Conservation (phyloP, 1,139 yeast genomes). For the Kodamaea derodonti region DNA sequence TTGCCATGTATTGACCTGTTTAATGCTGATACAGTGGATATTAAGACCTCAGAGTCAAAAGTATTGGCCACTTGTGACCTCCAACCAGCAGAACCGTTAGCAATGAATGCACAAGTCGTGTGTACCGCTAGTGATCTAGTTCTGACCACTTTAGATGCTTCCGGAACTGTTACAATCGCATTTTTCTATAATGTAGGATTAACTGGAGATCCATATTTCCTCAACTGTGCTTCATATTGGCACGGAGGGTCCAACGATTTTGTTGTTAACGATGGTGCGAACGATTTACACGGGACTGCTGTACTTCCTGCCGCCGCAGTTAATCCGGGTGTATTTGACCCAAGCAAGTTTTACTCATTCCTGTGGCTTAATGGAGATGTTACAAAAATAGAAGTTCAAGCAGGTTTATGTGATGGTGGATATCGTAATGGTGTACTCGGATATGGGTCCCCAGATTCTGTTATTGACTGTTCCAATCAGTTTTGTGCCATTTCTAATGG, state of each 20-base stretch:
- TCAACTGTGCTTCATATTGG: constrained; percentile 18
- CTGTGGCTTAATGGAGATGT: constrained; percentile 16
- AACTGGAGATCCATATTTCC: constrained; percentile 17
- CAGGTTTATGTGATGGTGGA: constrained; percentile 23
- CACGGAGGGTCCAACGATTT: constrained; percentile 23
- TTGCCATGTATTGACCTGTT: no score
- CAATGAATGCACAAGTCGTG: no score
- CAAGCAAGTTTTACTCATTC: constrained; percentile 2
- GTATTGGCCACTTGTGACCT: no score
- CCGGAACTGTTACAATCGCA: constrained; percentile 25
- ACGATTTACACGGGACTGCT: constrained; percentile 15
- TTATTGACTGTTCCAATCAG: constrained; percentile 21
- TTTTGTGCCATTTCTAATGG: constrained; percentile 20
- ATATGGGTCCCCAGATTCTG: constrained; percentile 8
- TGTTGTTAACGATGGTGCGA: constrained; percentile 26
- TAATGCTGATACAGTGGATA: no score
- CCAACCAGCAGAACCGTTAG: no score
- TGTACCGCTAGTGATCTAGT: constrained; percentile 22
- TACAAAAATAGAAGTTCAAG: constrained; percentile 16
- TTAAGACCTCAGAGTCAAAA: no score
- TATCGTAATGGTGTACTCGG: constrained; percentile 23
- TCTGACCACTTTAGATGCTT: constrained; percentile 11
- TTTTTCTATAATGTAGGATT: constrained; percentile 25
- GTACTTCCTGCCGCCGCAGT: constrained; percentile 13
- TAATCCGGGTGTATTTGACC: constrained; percentile 1